phyloP scores from a whole-genome alignment of 768 basidiomycete genomes.

The Russula virescens region DNA sequence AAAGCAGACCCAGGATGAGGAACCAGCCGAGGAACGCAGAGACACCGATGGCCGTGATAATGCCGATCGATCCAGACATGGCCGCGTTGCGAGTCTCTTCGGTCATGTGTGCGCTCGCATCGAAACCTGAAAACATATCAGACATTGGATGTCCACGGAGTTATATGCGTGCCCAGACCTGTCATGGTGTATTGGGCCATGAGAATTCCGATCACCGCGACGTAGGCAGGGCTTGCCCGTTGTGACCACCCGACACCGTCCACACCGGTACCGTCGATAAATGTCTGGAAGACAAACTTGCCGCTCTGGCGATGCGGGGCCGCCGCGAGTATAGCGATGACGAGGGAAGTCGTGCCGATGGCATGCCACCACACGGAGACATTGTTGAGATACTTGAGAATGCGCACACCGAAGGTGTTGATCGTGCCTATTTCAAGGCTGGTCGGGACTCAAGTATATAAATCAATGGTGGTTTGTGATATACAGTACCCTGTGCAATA shows the following conservation, averaged over 20 bases:
- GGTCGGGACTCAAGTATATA: neutral
- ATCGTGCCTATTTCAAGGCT: constrained; percentile 40
- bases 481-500: constrained; percentile 46
- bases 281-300: constrained; percentile 62
- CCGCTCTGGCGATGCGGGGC: constrained; percentile 67
- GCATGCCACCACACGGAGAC: constrained; percentile 73
- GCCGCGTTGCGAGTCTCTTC: constrained; percentile 65
- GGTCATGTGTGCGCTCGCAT: constrained; percentile 71
- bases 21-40: constrained; percentile 73
- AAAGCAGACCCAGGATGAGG: constrained; percentile 63
- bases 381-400: constrained; percentile 64
- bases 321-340: constrained; percentile 62
- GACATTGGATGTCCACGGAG: neutral
- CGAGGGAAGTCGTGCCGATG: constrained; percentile 58
- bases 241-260: constrained; percentile 54
- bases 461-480: neutral
- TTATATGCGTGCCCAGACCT: constrained; percentile 34
- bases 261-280: constrained; percentile 62
- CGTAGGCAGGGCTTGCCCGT: constrained; percentile 64
- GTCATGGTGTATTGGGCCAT: constrained; percentile 77
- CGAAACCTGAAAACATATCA: constrained; percentile 46
- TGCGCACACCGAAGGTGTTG: constrained; percentile 67
- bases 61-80: constrained; percentile 62
- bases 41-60: constrained; percentile 65
- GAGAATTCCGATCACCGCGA: constrained; percentile 63